phyloP scores from a whole-genome alignment of 2,329 filamentous ascomycete species.

The Monosporascus ibericus region DNA sequence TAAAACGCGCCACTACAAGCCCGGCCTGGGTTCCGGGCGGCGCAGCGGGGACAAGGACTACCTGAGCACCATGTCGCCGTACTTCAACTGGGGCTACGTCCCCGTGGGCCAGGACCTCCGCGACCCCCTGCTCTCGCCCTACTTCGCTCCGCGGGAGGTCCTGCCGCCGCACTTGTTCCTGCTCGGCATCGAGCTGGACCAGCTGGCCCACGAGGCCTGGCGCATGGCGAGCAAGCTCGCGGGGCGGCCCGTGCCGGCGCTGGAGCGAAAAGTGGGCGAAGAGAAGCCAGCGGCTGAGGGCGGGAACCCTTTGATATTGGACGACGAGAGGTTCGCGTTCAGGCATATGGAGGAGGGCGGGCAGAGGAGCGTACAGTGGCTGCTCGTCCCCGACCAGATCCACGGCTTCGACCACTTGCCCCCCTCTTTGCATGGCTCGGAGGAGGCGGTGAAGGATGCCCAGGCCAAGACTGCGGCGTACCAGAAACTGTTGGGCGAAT shows the following conservation, averaged over 20 bases:
- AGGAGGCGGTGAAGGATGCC: constrained; percentile 24
- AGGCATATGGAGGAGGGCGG: constrained; percentile 19
- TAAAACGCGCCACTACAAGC: constrained; percentile 30
- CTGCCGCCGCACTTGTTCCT: constrained; percentile 38
- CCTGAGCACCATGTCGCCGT: constrained; percentile 18
- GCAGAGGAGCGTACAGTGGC: constrained; percentile 29
- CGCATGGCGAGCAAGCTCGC: constrained; percentile 30
- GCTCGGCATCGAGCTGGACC: constrained; percentile 39
- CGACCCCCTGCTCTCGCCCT: constrained; percentile 36
- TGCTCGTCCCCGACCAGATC: constrained; percentile 35
- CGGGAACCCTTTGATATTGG: constrained; percentile 14
- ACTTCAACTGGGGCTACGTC: constrained; percentile 38
- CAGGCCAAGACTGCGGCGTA: constrained; percentile 24
- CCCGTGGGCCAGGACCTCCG: constrained; percentile 23
- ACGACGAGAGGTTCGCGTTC: constrained; percentile 32
- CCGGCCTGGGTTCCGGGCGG: constrained; percentile 18
- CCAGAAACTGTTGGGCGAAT: constrained; percentile 23
- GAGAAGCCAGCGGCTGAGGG: constrained; percentile 9
- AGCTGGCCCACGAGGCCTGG: constrained; percentile 37
- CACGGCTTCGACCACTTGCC: constrained; percentile 34
- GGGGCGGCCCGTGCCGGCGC: constrained; percentile 21
- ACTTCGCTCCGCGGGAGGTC: constrained; percentile 21
- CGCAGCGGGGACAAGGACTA: constrained; percentile 20
- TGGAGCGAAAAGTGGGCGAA: constrained; percentile 22
- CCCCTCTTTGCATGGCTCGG: constrained; percentile 18